Percentiles rank a stretch among this genome's conserved stretches.
phyloP scores from a whole-genome alignment of 441 rosid genomes.

The Corymbia citriodora region DNA sequence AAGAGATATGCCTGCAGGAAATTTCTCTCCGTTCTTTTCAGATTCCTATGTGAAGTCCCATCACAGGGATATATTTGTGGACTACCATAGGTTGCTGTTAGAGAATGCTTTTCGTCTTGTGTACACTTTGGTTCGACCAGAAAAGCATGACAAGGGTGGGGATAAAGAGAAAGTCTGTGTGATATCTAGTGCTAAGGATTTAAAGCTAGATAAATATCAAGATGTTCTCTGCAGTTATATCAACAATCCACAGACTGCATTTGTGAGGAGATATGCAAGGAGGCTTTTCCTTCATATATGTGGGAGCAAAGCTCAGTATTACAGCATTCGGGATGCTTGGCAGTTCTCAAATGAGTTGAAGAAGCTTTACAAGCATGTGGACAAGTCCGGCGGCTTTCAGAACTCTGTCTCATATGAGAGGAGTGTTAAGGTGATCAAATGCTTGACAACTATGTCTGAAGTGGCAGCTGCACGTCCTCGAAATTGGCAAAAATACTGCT shows the following conservation, averaged over 20 bases:
- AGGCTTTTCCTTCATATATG: slow-evolving; percentile 98
- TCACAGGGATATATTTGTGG: slow-evolving; percentile 84
- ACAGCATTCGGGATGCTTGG: slow-evolving; percentile 97
- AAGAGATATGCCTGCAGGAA: slow-evolving; percentile 96
- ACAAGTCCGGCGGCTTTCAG: slow-evolving; percentile 95
- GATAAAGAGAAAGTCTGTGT: slow-evolving; percentile 87
- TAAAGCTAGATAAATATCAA: slow-evolving; percentile 98
- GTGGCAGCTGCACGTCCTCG: slow-evolving; percentile 97
- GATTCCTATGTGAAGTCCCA: slow-evolving; percentile 99
- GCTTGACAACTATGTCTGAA: slow-evolving; percentile 95
- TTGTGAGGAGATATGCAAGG: slow-evolving; percentile 98
- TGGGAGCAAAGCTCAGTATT: slow-evolving; percentile 99
- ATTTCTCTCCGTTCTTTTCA: slow-evolving; percentile 97
- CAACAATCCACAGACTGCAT: slow-evolving; percentile 92
- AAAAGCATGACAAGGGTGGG: slow-evolving; percentile 94
- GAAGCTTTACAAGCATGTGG: slow-evolving; percentile 81
- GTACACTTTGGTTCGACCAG: slow-evolving; percentile 96
- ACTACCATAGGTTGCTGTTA: slow-evolving; percentile 86
- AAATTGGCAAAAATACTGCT: slow-evolving; percentile 99
- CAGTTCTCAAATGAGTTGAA: slow-evolving; percentile 96
- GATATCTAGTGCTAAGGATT: slow-evolving; percentile 63
- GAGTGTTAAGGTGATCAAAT: slow-evolving; percentile 96
- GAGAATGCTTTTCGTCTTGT: slow-evolving; percentile 97
- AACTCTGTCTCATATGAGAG: slow-evolving; percentile 84
- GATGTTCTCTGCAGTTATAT: slow-evolving; percentile 99